Evolutionary conservation across 306 rosid genomes (phyloP).

Genomic region (Elaeagnus macrophylla): DNA sequence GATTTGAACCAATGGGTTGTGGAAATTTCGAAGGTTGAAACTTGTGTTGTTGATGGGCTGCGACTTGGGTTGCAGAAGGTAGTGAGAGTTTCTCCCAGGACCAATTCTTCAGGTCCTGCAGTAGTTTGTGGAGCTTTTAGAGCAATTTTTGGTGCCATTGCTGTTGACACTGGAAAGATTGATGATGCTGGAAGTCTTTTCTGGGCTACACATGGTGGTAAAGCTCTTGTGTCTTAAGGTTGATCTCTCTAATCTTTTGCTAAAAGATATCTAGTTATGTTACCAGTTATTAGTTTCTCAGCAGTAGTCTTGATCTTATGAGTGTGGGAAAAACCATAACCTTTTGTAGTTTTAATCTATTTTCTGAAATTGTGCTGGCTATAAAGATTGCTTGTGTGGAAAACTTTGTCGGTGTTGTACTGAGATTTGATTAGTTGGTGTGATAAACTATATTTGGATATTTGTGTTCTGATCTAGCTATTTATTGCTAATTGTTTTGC

Average conservation of each 20-base stretch:
- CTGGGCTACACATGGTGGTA: slow-evolving; percentile 42
- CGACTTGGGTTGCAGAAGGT: slow-evolving; percentile 44
- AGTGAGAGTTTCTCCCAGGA: slow-evolving; percentile 54
- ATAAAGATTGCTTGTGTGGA: too few relatives aligned
- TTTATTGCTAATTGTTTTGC: too few relatives aligned
- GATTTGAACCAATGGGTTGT: slow-evolving; percentile 37
- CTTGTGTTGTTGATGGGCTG: slow-evolving; percentile 37
- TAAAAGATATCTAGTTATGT: too few relatives aligned
- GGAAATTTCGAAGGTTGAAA: slow-evolving; percentile 33
- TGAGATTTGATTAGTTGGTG: too few relatives aligned
- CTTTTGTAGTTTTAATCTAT: too few relatives aligned
- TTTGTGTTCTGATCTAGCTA: too few relatives aligned
- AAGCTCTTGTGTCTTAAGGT: slow-evolving; percentile 20
- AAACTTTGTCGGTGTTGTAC: too few relatives aligned
- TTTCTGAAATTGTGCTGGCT: too few relatives aligned
- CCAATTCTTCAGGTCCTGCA: slow-evolving; percentile 42
- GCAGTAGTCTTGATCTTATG: too few relatives aligned
- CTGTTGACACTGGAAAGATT: slow-evolving; percentile 36
- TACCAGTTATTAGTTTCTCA: too few relatives aligned
- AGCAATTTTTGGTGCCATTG: slow-evolving; percentile 61
- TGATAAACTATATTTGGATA: too few relatives aligned
- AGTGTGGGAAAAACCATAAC: too few relatives aligned
- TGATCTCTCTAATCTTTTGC: neutral
- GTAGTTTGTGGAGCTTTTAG: slow-evolving; percentile 69
- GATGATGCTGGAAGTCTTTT: slow-evolving; percentile 49